Evolutionary conservation across 2,329 filamentous ascomycete genomes (phyloP).

Genomic region (Neonectria ditissima): DNA sequence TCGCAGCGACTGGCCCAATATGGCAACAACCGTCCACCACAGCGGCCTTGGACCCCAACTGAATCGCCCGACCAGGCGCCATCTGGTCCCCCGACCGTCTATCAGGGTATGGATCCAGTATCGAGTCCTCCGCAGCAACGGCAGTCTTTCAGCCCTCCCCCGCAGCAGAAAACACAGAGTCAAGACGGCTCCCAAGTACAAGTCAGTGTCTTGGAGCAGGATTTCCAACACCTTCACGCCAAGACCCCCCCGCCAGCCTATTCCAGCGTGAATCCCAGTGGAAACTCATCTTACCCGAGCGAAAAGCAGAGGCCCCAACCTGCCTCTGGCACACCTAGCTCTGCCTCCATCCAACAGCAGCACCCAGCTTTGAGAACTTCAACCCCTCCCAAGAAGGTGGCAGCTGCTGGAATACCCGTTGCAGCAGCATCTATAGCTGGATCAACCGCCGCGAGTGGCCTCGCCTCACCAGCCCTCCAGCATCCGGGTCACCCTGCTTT

Average conservation of each 20-base stretch:
- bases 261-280: conserved; percentile 75
- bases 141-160: conserved; percentile 50
- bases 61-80: conserved; percentile 88
- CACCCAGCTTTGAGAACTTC: conserved; percentile 35
- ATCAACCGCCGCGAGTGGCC: conserved; percentile 41
- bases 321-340: conserved; percentile 40
- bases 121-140: conserved; percentile 60
- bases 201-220: conserved; percentile 82
- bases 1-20: conserved; percentile 86
- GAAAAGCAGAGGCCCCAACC: conserved; percentile 76
- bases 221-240: conserved; percentile 84
- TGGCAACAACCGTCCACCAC: conserved; percentile 55
- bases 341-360: conserved; percentile 47
- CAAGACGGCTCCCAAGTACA: conserved; percentile 58
- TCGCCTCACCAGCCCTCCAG: conserved; percentile 63
- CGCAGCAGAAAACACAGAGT: conserved; percentile 52
- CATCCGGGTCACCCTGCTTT: conserved; percentile 86
- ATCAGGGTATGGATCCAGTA: conserved; percentile 85
- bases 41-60: conserved; percentile 91
- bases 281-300: conserved; percentile 74
- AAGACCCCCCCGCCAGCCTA: conserved; percentile 96
- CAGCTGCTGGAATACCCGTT: conserved; percentile 32
- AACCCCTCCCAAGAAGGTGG: conserved; percentile 48
- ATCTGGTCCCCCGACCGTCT: conserved; percentile 90
- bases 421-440: conserved; percentile 39